Percentiles rank a stretch among this genome's conserved stretches.
phyloP scores from a whole-genome alignment of 495 filamentous ascomycete genomes.

The Choiromyces venosus region DNA sequence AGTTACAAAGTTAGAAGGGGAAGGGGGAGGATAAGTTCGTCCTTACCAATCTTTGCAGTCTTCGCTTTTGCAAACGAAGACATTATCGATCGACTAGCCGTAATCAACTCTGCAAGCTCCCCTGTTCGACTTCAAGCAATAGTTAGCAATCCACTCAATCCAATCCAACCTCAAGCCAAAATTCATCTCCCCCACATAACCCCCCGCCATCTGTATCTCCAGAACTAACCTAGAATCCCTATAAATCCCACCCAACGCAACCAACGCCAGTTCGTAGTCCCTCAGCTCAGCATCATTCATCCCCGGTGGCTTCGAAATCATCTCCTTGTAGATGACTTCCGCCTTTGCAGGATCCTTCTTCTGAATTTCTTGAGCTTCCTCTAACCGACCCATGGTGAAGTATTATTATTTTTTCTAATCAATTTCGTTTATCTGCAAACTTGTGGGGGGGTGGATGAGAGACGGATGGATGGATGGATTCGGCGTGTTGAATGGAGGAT shows the following conservation, averaged over 20 bases:
- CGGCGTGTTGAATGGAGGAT: not conserved
- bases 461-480: conserved; percentile 26
- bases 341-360: conserved; percentile 75
- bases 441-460: conserved; percentile 1
- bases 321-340: conserved; percentile 75
- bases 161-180: conserved; percentile 19
- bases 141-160: conserved; percentile 6
- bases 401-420: no score
- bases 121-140: conserved; percentile 51
- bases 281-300: conserved; percentile 75
- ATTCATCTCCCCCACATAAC: conserved; percentile 11
- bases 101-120: conserved; percentile 87
- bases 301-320: conserved; percentile 76
- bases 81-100: conserved; percentile 78
- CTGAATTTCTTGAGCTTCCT: conserved; percentile 77
- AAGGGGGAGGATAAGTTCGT: not conserved
- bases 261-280: conserved; percentile 78
- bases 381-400: conserved; percentile 50
- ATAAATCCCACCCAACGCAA: conserved; percentile 86
- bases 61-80: conserved; percentile 98
- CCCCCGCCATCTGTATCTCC: conserved; percentile 1
- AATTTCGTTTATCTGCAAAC: not conserved
- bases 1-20: not conserved
- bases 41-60: conserved; percentile 91
- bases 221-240: conserved; percentile 67